Evolutionary conservation across 306 rosid species (phyloP).

Genomic region (Mimosa pudica): DNA sequence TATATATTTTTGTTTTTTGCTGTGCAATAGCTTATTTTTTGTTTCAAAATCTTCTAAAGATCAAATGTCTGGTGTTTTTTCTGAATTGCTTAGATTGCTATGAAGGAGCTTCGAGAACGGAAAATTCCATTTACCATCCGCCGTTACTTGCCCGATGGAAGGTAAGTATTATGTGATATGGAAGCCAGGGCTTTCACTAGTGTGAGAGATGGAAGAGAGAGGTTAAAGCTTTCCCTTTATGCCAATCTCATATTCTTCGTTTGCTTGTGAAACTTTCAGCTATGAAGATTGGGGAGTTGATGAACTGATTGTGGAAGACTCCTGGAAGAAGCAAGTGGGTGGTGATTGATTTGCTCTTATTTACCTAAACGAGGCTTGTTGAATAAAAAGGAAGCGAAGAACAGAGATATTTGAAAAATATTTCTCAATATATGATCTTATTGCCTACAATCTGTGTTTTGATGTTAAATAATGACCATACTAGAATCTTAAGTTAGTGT

Average conservation of each 20-base stretch:
- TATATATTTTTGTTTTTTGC: neutral
- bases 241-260: conserved; percentile 13
- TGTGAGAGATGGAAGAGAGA: neutral
- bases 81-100: conserved; percentile 64
- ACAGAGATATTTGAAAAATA: no score
- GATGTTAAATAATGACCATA: no score
- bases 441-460: no score
- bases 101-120: conserved; percentile 95
- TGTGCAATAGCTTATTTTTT: neutral
- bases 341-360: no score
- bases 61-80: conserved; percentile 21
- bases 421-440: no score
- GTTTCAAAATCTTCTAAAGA: neutral
- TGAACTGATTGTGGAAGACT: conserved; percentile 95
- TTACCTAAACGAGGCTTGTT: no score
- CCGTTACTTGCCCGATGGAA: conserved; percentile 97
- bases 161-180: conserved; percentile 41
- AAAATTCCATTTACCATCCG: conserved; percentile 96
- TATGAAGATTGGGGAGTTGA: conserved; percentile 99
- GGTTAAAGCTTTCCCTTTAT: neutral
- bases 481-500: no score
- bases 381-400: no score
- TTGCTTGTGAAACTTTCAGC: conserved; percentile 44
- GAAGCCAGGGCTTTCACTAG: neutral
- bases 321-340: conserved; percentile 11